Conservation (phyloP, 208 protist species). For the Wallacemonas collosoma region DNA sequence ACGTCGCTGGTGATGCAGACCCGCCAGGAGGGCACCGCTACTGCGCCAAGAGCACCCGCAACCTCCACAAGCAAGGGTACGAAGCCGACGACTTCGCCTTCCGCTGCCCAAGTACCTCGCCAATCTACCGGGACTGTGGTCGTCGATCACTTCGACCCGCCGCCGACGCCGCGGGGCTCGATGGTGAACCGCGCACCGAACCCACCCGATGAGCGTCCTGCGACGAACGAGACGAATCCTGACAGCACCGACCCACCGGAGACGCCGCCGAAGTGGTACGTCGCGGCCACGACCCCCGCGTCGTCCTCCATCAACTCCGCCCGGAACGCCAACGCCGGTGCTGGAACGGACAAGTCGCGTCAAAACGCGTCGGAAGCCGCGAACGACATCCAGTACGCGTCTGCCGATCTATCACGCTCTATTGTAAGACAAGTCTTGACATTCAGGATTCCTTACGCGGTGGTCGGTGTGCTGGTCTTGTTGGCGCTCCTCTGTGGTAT, state of each 20-base stretch:
- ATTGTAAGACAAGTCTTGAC: slow-evolving; percentile 39
- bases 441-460: slow-evolving; percentile 50
- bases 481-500: slow-evolving; percentile 70
- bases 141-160: slow-evolving; percentile 18
- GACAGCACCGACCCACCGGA: slow-evolving; percentile 32
- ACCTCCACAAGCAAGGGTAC: background rate
- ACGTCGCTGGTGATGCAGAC: slow-evolving; percentile 51
- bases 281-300: slow-evolving; percentile 7
- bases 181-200: slow-evolving; percentile 6
- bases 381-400: background rate
- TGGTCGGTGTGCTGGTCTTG: slow-evolving; percentile 42
- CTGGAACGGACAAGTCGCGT: background rate
- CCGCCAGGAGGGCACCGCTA: slow-evolving; percentile 25
- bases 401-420: background rate
- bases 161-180: slow-evolving; percentile 5
- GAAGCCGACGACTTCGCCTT: background rate
- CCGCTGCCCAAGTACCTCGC: background rate
- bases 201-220: slow-evolving; percentile 17
- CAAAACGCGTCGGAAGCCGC: background rate
- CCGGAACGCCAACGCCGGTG: background rate
- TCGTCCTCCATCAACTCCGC: slow-evolving; percentile 5
- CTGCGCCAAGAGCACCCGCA: background rate
- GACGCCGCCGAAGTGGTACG: slow-evolving; percentile 29
- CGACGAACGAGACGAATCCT: slow-evolving; percentile 29
- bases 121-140: slow-evolving; percentile 9